phyloP scores from a whole-genome alignment of 495 filamentous ascomycete genomes.

The Tuber borchii region DNA sequence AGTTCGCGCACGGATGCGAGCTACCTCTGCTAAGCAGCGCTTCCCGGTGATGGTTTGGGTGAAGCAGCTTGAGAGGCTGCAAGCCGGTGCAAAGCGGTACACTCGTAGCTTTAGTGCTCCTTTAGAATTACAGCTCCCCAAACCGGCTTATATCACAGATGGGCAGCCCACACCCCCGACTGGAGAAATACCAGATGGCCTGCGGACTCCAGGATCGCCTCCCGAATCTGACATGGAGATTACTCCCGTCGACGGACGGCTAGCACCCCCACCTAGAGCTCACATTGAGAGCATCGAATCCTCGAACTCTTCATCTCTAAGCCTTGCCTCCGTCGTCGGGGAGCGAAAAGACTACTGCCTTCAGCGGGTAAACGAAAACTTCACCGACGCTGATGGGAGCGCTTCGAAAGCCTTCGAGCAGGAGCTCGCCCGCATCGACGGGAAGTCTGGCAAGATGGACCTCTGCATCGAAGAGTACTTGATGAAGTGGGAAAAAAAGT shows the following conservation, averaged over 20 bases:
- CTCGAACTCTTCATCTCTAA: constrained; percentile 45
- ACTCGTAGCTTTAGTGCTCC: not conserved
- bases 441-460: constrained; percentile 50
- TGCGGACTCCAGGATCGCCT: not conserved
- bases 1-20: constrained; percentile 62
- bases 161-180: not conserved
- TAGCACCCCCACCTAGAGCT: constrained; percentile 33
- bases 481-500: constrained; percentile 58
- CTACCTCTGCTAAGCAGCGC: constrained; percentile 66
- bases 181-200: not conserved
- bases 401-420: constrained; percentile 56
- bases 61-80: constrained; percentile 56
- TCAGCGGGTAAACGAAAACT: constrained; percentile 61
- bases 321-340: constrained; percentile 53
- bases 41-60: constrained; percentile 69
- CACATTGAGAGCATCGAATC: constrained; percentile 28
- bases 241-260: constrained; percentile 31
- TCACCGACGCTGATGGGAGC: constrained; percentile 57
- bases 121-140: not conserved
- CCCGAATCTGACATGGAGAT: constrained; percentile 20
- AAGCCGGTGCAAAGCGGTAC: constrained; percentile 47
- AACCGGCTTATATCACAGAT: not conserved
- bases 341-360: constrained; percentile 58
- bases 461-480: constrained; percentile 60
- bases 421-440: constrained; percentile 50